Percentiles rank a stretch among this genome's conserved stretches.
Conservation (phyloP, 345 rosid species). For the Murraya koenigii region DNA sequence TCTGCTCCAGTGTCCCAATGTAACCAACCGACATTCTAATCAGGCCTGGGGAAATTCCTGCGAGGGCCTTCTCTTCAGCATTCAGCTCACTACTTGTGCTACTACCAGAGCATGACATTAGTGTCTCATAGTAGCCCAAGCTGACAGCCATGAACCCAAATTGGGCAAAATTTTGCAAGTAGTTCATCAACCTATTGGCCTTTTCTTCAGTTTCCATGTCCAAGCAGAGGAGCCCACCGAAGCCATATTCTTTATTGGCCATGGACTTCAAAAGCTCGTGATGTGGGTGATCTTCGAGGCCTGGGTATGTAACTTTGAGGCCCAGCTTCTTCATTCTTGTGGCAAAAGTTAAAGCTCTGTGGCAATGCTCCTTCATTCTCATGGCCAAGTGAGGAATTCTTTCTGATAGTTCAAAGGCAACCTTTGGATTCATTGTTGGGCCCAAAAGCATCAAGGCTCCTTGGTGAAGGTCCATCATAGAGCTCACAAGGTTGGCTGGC, state of each 20-base stretch:
- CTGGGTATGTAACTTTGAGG: constrained; percentile 78
- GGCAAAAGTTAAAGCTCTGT: constrained; percentile 65
- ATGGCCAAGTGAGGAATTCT: constrained; percentile 83
- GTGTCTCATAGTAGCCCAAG: constrained; percentile 89
- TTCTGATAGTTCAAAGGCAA: constrained; percentile 83
- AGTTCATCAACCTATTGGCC: constrained; percentile 76
- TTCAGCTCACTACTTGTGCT: constrained; percentile 90
- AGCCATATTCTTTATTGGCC: constrained; percentile 74
- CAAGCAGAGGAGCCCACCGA: constrained; percentile 71
- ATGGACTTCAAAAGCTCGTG: constrained; percentile 58
- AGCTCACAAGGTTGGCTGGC: constrained; percentile 71
- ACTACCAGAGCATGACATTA: constrained; percentile 92
- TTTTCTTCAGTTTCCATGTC: constrained; percentile 89
- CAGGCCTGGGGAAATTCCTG: constrained; percentile 92
- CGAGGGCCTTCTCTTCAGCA: constrained; percentile 63
- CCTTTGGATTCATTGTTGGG: constrained; percentile 97
- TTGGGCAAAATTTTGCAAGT: constrained; percentile 68
- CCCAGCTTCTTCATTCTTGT: constrained; percentile 68
- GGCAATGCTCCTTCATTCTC: constrained; percentile 87
- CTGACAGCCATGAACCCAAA: constrained; percentile 99
- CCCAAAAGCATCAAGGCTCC: constrained; percentile 90
- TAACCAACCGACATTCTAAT: constrained; percentile 87
- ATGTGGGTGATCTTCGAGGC: constrained; percentile 78
- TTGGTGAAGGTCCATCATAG: constrained; percentile 93
- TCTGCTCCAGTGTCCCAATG: constrained; percentile 86